Conservation (phyloP, 1,284 basidiomycete species). For the Phellopilus nigrolimitatus region DNA sequence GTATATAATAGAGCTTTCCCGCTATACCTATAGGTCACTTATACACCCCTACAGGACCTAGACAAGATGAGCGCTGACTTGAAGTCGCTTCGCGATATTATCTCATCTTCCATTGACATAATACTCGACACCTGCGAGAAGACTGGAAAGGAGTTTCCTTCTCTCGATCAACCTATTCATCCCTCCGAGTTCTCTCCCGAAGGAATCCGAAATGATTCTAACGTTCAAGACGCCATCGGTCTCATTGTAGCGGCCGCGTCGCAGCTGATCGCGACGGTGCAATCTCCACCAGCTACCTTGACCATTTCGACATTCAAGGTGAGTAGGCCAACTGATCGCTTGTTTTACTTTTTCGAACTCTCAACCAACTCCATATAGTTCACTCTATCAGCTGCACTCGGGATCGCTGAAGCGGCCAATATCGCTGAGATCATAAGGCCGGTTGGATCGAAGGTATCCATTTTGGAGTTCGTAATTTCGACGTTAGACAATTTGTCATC, state of each 20-base stretch:
- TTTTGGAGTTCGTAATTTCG: not conserved
- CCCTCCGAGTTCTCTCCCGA: constrained; percentile 15
- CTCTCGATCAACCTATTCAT: constrained; percentile 4
- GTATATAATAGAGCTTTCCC: too few species aligned
- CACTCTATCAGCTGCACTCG: constrained; percentile 23
- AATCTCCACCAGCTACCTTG: constrained; percentile 26
- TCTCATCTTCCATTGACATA: constrained; percentile 9
- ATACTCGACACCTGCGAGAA: constrained; percentile 11
- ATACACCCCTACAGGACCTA: too few species aligned
- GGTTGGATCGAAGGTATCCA: constrained; percentile 30
- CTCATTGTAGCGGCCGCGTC: constrained; percentile 34
- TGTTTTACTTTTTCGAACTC: not conserved
- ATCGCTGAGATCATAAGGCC: constrained; percentile 35
- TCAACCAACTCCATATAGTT: constrained; percentile 1
- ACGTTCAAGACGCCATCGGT: constrained; percentile 30
- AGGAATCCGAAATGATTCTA: constrained; percentile 22
- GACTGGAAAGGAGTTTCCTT: constrained; percentile 9
- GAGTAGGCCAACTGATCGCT: not conserved
- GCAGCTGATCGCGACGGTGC: constrained; percentile 34
- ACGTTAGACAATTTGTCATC: not conserved
- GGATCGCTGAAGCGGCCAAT: constrained; percentile 30
- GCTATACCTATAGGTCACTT: too few species aligned
- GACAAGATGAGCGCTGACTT: constrained; percentile 12
- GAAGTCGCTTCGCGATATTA: constrained; percentile 13
- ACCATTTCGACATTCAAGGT: constrained; percentile 8